Conservation (phyloP, 2,329 filamentous ascomycete species). For the Botrytis squamosa region DNA sequence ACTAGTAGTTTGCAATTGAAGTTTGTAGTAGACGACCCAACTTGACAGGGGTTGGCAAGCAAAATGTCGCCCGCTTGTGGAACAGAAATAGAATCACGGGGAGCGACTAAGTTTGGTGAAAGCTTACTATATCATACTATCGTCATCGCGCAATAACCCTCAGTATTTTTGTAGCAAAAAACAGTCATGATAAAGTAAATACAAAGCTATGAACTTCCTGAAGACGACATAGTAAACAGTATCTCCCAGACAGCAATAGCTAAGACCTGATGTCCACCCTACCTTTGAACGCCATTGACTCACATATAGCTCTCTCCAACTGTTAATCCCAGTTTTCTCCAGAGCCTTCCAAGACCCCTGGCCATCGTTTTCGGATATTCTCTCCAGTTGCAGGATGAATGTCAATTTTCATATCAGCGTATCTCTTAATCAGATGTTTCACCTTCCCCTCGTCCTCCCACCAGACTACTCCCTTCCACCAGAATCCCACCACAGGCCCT, state of each 20-base stretch:
- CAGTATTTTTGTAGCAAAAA: neutral
- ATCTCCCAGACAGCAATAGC: too few relatives aligned
- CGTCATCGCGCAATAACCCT: neutral
- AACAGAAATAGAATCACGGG: too few relatives aligned
- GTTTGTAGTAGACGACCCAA: too few relatives aligned
- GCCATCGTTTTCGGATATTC: neutral
- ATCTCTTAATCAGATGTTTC: neutral
- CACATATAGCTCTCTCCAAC: fast-evolving
- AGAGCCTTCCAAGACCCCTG: neutral
- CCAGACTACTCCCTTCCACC: too few relatives aligned
- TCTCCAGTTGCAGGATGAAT: neutral
- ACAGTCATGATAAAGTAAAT: neutral
- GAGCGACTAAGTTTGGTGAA: neutral
- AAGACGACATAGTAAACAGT: neutral
- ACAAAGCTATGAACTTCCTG: neutral
- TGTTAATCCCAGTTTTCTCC: too few relatives aligned
- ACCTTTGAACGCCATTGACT: neutral
- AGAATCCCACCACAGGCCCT: too few relatives aligned
- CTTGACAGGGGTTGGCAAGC: too few relatives aligned
- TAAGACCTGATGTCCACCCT: too few relatives aligned
- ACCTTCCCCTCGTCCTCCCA: neutral
- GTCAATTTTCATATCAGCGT: neutral
- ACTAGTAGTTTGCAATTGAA: too few relatives aligned
- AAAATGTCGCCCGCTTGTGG: too few relatives aligned
- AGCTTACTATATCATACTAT: neutral